Evolutionary conservation across 352 stramenopile species (phyloP).

Genomic region (Phytophthora brassicae): DNA sequence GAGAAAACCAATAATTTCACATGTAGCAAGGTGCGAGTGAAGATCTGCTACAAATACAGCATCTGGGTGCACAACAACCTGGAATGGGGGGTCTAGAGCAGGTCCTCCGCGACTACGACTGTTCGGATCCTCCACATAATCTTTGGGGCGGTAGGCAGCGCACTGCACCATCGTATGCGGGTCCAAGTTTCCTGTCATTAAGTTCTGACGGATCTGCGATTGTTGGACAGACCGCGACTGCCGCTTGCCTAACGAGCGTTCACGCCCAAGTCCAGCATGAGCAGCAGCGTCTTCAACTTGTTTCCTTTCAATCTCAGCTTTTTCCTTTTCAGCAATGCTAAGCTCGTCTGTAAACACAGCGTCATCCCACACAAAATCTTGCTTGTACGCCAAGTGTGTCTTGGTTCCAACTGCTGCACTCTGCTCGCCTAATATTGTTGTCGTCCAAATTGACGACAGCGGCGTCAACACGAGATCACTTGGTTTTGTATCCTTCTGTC

Average conservation of each 20-base stretch:
- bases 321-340: slow-evolving; percentile 24
- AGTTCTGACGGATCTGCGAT: slow-evolving; percentile 76
- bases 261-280: slow-evolving; percentile 11
- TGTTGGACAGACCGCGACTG: slow-evolving; percentile 75
- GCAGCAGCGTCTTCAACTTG: slow-evolving; percentile 22
- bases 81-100: slow-evolving; percentile 78
- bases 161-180: slow-evolving; percentile 89
- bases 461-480: slow-evolving; percentile 31
- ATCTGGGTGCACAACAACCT: slow-evolving; percentile 88
- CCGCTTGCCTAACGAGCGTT: slow-evolving; percentile 47
- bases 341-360: slow-evolving; percentile 60
- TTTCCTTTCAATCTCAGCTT: slow-evolving; percentile 18
- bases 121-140: slow-evolving; percentile 36
- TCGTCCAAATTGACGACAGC: slow-evolving; percentile 61
- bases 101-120: slow-evolving; percentile 46
- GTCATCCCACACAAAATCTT: slow-evolving; percentile 77
- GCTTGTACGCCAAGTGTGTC: slow-evolving; percentile 48
- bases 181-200: slow-evolving; percentile 72
- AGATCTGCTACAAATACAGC: slow-evolving; percentile 91
- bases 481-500: slow-evolving; percentile 2
- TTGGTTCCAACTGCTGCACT: slow-evolving; percentile 9
- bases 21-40: slow-evolving; percentile 91
- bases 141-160: slow-evolving; percentile 55
- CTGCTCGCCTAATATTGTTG: slow-evolving; percentile 10
- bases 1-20: slow-evolving; percentile 95